These are phyloP conservation scores for Rhizopus delemar DNA, from an alignment of 371 early-diverging fungal species.

Conservation along the genomic window DNA sequence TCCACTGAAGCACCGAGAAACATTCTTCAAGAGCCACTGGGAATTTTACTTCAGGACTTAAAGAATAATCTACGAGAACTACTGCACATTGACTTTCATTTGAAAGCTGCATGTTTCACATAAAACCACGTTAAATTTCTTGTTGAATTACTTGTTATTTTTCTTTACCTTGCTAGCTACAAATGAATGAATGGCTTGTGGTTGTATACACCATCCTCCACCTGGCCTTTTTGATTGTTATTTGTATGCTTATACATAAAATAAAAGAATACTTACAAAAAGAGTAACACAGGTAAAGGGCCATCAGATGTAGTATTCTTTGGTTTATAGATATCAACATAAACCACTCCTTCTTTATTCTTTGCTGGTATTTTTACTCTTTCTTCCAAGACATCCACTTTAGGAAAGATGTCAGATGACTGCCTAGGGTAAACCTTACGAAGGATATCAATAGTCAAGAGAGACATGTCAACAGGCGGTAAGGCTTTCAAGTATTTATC, in stretches of 20 bases:
- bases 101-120: background rate
- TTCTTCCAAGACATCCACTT: conserved; percentile 1
- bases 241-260: background rate
- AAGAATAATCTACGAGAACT: conserved; percentile 25
- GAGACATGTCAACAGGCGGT: background rate
- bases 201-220: conserved; percentile 18
- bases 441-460: background rate
- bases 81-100: conserved; percentile 19
- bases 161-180: conserved; percentile 15
- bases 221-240: conserved; percentile 13
- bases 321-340: conserved; percentile 18
- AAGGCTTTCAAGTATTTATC: background rate
- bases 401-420: background rate
- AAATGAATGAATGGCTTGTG: conserved; percentile 3
- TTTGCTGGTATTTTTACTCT: background rate
- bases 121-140: background rate
- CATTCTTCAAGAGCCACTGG: conserved; percentile 37
- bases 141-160: background rate
- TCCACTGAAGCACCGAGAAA: conserved; percentile 20
- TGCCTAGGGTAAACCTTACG: background rate
- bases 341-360: background rate
- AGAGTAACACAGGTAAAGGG: conserved; percentile 17
- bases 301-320: background rate
- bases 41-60: conserved; percentile 33
- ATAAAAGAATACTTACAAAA: conserved; percentile 11